A percentile compares a stretch with the other conserved stretches of the same genome.
Conservation (phyloP, 2,329 filamentous ascomycete genomes). For the Fusarium proliferatum region DNA sequence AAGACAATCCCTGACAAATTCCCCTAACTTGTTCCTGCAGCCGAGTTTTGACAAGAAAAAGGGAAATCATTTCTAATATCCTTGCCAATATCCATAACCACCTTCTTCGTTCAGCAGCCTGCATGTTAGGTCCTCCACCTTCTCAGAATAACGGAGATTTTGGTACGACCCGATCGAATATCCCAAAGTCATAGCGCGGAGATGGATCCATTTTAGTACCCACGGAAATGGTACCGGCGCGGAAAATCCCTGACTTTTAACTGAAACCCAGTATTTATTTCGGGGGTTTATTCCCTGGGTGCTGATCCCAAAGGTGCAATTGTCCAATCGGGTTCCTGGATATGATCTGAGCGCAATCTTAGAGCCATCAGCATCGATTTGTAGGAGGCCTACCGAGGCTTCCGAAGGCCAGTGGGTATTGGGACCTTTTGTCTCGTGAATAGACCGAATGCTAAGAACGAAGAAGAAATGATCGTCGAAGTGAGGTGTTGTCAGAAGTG, state of each 20-base stretch:
- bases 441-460: background rate
- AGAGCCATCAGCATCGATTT: slow-evolving; percentile 2
- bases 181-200: background rate
- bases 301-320: background rate
- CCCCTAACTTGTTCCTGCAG: background rate
- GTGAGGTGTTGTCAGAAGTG: background rate
- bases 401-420: background rate
- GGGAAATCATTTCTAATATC: background rate
- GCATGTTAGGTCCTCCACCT: slow-evolving; percentile 3
- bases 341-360: background rate
- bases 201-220: slow-evolving; percentile 2
- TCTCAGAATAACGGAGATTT: background rate
- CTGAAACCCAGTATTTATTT: background rate
- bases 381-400: background rate
- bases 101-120: background rate
- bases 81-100: background rate
- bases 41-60: background rate
- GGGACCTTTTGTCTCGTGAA: background rate
- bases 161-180: background rate
- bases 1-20: background rate
- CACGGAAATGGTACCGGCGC: background rate
- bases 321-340: background rate
- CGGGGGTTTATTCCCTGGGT: background rate
- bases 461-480: background rate
- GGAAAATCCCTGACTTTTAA: background rate